Percentiles rank a stretch among this genome's conserved stretches.
Conservation (phyloP, 768 basidiomycete species). For the Lyophyllum shimeji region DNA sequence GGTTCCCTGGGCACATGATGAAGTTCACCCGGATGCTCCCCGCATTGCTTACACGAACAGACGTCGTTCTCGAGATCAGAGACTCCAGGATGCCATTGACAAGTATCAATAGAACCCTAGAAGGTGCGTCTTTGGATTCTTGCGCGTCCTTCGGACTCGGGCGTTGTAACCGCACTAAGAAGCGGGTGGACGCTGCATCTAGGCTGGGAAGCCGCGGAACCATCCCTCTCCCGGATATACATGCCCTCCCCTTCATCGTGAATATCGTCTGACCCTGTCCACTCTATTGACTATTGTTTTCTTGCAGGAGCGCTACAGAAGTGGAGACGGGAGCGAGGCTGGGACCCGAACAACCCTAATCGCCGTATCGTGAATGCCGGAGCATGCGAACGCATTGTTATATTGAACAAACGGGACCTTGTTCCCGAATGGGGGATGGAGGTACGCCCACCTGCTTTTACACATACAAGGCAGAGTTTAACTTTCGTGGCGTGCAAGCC, state of each 20-base stretch:
- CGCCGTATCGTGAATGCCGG: slow-evolving; percentile 37
- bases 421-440: slow-evolving; percentile 87
- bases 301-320: slow-evolving; percentile 58
- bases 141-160: slow-evolving; percentile 25
- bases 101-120: slow-evolving; percentile 88
- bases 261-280: background rate
- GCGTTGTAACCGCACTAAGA: slow-evolving; percentile 3
- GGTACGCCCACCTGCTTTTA: slow-evolving; percentile 44
- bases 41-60: slow-evolving; percentile 72
- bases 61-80: slow-evolving; percentile 92
- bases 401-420: slow-evolving; percentile 92
- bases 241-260: background rate
- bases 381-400: slow-evolving; percentile 82
- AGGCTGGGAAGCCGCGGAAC: background rate
- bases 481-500: slow-evolving; percentile 45
- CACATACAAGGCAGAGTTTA: slow-evolving; percentile 5
- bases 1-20: slow-evolving; percentile 97
- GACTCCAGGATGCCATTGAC: slow-evolving; percentile 93
- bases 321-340: slow-evolving; percentile 71
- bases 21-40: slow-evolving; percentile 80
- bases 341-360: slow-evolving; percentile 42
- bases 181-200: background rate
- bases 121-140: slow-evolving; percentile 54
- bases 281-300: background rate
- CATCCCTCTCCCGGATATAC: background rate